Evolutionary conservation across 352 stramenopile genomes (phyloP), one percentile per base, ranked within the genome.

Genomic region (Phytophthora pluvialis): DNA sequence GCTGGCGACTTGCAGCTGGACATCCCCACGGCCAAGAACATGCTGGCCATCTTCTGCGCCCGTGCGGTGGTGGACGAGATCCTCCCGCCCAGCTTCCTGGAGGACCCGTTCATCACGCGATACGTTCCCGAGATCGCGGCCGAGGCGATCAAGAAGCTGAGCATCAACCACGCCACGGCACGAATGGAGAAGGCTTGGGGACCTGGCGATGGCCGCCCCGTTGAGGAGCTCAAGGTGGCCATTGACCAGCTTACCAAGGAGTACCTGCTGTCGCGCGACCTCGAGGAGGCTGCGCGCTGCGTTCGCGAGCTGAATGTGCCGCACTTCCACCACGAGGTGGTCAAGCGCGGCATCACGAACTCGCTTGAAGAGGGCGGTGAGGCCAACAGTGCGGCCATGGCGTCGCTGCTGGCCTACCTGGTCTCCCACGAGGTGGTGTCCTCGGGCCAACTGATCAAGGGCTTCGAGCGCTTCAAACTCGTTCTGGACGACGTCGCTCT

Each of bases 61-160:
- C 91, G 98, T 21, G 97, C 97, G 5, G 96, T 99, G 9, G 97
- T 99, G 35, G 98, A 99, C 68, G 98, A 99, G 72, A 97, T 99
- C 32, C 69, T 99, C 11, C 95, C 98, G 33, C 98, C 98, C 16
- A 98, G 95, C 38, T 99, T 99, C 67, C 72, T 99, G 11, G 96
- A 97, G 53, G 96, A 99, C 62, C 91, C 95, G 32, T 97, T 99
- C 71, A 97, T 99, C 64, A 75, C 90, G 56, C 83, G 87, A 35
- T 97, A 98, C 55, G 95, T 95, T 13, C 94, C 97, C 35, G 81
- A 93, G 45, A 97, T 99, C n/a, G 93, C 98, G 10, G 91, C 95
- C 11, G 96, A 98, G 58, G 96, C 97, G 6, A 97, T 99, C 63
- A 90, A 97, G 72, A 90, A 99, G 59, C 83, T 99, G 39, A 98